Evolutionary conservation across 495 filamentous ascomycete species (phyloP), one percentile per base, ranked within the genome.

Genomic region (Hyaloscypha finlandica): DNA sequence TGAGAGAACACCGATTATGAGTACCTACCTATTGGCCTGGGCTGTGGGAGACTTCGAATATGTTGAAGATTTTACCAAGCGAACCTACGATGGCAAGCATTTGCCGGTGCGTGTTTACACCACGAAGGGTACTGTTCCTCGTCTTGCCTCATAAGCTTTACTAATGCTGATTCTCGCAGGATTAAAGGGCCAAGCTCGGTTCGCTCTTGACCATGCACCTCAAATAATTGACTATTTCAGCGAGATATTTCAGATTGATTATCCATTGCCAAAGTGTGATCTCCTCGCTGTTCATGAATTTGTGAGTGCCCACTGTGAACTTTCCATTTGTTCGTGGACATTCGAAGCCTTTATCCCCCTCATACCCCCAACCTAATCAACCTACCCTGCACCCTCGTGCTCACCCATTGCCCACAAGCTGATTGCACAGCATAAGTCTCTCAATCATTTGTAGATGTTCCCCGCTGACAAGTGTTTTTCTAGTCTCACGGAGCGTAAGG

Each of bases 231-330:
- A 99, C 75, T 94, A 92, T 77, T 99, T 95, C 78, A 97, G 93
- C 0, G 92, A 97, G 79, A 88, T 90, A 72, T 99, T 99, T 73
- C 89, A 89, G 63, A 91, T 97, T 67, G 94, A 98, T 71, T 99
- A 97, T 74, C 95, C 95, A 8, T 84, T 99, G 16, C 95, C 95
- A 61, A 98, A 99, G 81, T 90, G 92, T 35, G 95, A 99, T 76
- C 84, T 99, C 37, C 84, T 99, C 16, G 95, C 95, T 63, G 94
- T 99, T 58, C 95, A 97, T 80, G 95, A 97, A 81, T 98, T 97
- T 83, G 90, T 70, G 58, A 63, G 66, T 71, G 42, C 42, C 16
- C 16, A 14, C 16, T 48, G 42, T 19, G 16, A 16, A 0, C 3
- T 1, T 1, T 16, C 11, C 42, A 12, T 48, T 48, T 12, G 35